Conservation (phyloP, 2,329 filamentous ascomycete species). For the Ophiostoma triangulosporum region DNA sequence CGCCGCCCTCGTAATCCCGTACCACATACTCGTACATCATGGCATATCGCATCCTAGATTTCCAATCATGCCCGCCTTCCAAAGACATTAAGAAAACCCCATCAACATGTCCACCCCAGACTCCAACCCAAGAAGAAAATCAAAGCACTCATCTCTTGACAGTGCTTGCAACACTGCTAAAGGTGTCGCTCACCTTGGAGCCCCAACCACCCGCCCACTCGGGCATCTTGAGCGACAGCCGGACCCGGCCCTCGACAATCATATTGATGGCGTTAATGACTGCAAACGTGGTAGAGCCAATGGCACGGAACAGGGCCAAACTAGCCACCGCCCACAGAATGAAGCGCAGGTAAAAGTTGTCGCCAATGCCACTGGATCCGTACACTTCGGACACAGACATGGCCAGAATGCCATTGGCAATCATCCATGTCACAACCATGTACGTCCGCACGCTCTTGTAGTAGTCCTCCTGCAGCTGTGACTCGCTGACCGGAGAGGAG, state of each 20-base stretch:
- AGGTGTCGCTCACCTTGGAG: slow-evolving; percentile 4
- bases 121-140: neutral
- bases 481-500: slow-evolving; percentile 45
- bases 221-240: slow-evolving; percentile 41
- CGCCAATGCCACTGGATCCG: slow-evolving; percentile 51
- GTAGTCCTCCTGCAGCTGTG: slow-evolving; percentile 93
- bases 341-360: slow-evolving; percentile 85
- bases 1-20: neutral
- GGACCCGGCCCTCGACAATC: slow-evolving; percentile 71
- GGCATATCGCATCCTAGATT: neutral
- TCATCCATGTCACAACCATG: slow-evolving; percentile 93
- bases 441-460: slow-evolving; percentile 95
- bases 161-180: slow-evolving; percentile 5
- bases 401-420: slow-evolving; percentile 78
- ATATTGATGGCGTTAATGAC: slow-evolving; percentile 74
- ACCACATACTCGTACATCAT: neutral
- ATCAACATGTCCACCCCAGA: no score
- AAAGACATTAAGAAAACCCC: no score
- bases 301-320: slow-evolving; percentile 73
- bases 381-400: slow-evolving; percentile 91
- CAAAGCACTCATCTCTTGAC: slow-evolving; percentile 4
- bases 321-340: slow-evolving; percentile 85
- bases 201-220: slow-evolving; percentile 33
- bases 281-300: slow-evolving; percentile 70
- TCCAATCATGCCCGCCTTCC: neutral